Base-by-base conservation (phyloP, 768 basidiomycete species). In the Trametes coccinea region DNA sequence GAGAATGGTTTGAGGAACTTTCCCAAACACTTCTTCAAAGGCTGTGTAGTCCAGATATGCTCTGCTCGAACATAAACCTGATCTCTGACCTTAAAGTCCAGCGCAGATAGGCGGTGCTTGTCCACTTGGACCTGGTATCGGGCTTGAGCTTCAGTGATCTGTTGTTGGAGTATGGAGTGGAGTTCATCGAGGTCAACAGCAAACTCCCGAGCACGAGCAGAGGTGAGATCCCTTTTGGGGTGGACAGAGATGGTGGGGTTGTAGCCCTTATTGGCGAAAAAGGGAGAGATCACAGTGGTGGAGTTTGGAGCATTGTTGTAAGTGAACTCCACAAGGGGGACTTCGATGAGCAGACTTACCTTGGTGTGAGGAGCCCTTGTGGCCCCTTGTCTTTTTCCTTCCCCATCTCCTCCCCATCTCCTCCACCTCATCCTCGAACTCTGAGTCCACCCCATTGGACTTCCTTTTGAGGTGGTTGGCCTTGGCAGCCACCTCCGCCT, bases 21-120 rank as follows among this genome's bases (percentile, higher is more conserved):
- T 16, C 68, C 68, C 66, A 30, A 63, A 66, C 5, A 70, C 48
- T 72, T 70, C 43, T 75, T 45, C 1, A 43, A 4, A 31, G 54
- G 54, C 66, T 17, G 14, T 11, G 27, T 45, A 3, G 54, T 30
- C 16, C 27, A 14, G 41, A 55, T 44, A 27, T 44, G 29, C 29
- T 55, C 22, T 4, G 41, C 54, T 1, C 2, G 1, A 43, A 55
- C 54, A 30, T 45, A 27, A 17, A 44, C 29, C 2, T 2, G 11
- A 44, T 55, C 54, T 43, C 54, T 41, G 41, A 55, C 41, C 41
- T 29, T 41, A 55, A 22, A 22, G 9, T 55, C 41, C 8, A 11
- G 54, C 14, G 54, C 30, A 27, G 43, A 43, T 43, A 39, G 39
- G 39, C 39, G 13, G 51, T 52, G 45, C 6, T 50, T 33, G 39